Evolutionary conservation across 2,329 filamentous ascomycete species (phyloP).

Genomic region (Juglanconis oblonga): DNA sequence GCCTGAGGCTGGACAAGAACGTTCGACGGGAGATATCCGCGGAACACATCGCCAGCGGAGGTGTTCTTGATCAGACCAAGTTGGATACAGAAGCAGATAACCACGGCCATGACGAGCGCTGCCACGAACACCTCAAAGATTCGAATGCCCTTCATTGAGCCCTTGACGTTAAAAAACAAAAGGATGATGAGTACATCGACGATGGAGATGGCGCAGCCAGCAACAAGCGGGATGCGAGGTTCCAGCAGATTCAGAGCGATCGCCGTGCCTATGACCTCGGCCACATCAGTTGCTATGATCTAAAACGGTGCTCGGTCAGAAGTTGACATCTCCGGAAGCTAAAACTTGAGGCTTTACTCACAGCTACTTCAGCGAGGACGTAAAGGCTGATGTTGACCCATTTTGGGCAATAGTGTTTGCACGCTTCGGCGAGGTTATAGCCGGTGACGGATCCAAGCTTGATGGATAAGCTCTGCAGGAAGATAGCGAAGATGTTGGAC

Average conservation of each 20-base stretch:
- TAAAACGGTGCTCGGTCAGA: slow-evolving; percentile 44
- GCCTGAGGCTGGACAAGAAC: slow-evolving; percentile 51
- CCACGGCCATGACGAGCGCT: slow-evolving; percentile 58
- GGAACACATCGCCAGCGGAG: slow-evolving; percentile 54
- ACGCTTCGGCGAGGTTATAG: slow-evolving; percentile 61
- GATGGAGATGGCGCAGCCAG: slow-evolving; percentile 64
- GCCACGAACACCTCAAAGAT: slow-evolving; percentile 61
- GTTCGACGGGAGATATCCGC: slow-evolving; percentile 60
- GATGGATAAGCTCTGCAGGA: slow-evolving; percentile 61
- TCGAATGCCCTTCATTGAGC: slow-evolving; percentile 53
- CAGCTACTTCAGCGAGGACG: slow-evolving; percentile 49
- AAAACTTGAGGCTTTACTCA: not conserved
- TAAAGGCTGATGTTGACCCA: slow-evolving; percentile 62
- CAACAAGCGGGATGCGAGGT: slow-evolving; percentile 58
- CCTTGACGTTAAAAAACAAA: slow-evolving; percentile 58
- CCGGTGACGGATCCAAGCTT: slow-evolving; percentile 67
- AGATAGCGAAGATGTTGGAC: slow-evolving; percentile 65
- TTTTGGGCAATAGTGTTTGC: slow-evolving; percentile 57
- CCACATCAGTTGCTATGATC: slow-evolving; percentile 66
- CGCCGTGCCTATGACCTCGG: slow-evolving; percentile 63
- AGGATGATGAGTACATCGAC: slow-evolving; percentile 64
- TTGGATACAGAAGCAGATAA: slow-evolving; percentile 65
- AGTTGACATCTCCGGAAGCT: not conserved
- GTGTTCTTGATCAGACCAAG: slow-evolving; percentile 54
- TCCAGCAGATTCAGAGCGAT: slow-evolving; percentile 64